Percentiles rank a stretch among this genome's conserved stretches.
Conservation (phyloP, 2,329 filamentous ascomycete species). For the Stagonosporopsis chrysanthemi region DNA sequence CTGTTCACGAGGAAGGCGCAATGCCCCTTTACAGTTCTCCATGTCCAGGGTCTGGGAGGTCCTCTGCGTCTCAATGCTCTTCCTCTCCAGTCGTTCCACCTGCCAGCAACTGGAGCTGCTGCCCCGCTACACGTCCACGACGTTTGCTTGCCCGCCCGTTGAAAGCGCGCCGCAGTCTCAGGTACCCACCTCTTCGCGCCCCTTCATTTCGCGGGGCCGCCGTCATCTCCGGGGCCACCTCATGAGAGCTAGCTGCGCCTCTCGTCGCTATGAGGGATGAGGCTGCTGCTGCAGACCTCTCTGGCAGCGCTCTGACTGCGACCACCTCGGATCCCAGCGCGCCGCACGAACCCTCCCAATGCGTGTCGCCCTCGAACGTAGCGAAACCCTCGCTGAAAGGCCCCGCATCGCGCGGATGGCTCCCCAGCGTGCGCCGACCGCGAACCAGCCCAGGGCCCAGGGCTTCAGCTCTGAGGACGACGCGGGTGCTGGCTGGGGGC, state of each 20-base stretch:
- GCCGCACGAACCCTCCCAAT: constrained; percentile 3
- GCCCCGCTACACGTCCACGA: constrained; percentile 16
- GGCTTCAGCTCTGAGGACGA: constrained; percentile 41
- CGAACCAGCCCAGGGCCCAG: constrained; percentile 48
- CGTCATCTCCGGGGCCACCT: constrained; percentile 35
- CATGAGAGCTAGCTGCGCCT: constrained; percentile 41
- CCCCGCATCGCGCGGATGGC: constrained; percentile 46
- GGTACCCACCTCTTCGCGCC: constrained; percentile 24
- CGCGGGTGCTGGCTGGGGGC: constrained; percentile 37
- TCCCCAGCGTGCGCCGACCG: constrained; percentile 47
- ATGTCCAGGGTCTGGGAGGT: constrained; percentile 16
- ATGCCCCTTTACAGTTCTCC: constrained; percentile 16
- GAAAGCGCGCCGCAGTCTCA: constrained; percentile 24
- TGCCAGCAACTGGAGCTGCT: constrained; percentile 22
- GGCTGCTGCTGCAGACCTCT: constrained; percentile 30
- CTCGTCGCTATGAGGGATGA: constrained; percentile 45
- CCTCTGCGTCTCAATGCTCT: constrained; percentile 13
- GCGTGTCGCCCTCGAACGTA: constrained; percentile 21
- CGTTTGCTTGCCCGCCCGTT: constrained; percentile 16
- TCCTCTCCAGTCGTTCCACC: constrained; percentile 28
- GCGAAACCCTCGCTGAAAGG: constrained; percentile 24
- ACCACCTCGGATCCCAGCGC: constrained; percentile 18
- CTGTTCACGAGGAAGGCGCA: constrained; percentile 12
- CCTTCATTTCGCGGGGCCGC: constrained; percentile 41
- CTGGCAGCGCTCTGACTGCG: constrained; percentile 29